Evolutionary conservation across 2,329 filamentous ascomycete genomes (phyloP), one percentile per base, ranked within the genome.

Genomic region (Pseudogymnoascus sp.): DNA sequence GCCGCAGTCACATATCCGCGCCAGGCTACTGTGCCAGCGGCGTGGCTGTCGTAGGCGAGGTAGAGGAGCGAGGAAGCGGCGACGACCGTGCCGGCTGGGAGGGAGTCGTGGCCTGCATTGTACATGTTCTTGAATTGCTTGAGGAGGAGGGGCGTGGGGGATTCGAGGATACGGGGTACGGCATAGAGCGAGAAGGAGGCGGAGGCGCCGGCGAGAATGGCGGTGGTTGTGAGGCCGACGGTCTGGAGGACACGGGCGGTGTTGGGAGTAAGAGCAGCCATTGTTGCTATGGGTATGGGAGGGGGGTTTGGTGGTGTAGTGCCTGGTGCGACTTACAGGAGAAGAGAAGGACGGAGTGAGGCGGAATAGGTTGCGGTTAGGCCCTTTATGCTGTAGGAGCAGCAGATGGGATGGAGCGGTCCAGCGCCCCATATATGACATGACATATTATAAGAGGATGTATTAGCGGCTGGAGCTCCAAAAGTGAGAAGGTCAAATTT

Each of bases 101-200:
- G 76, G 40, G 76, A 62, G 16, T 68, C 65, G 62, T 70, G 76
- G 61, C 79, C 80, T 2, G 69, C 67, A n/a, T 71, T 68, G 72
- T 75, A 81, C 64, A 78, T 71, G 44, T 70, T 75, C 64, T 72
- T 68, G 82, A 82, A 87, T 73, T 86, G 84, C 40, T 76, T 76
- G 31, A 82, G 79, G 65, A 85, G 78, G 8, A 85, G 73, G 1
- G 79, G 79, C 1, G 80, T 78, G 1, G 84, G 84, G 0, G 82
- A 80, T 64, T 81, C 76, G 64, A 86, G 78, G 8, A 86, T 72
- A 44, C 80, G 77, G 1, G 84, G 84, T 1, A 82, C 69, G n/a
- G 75, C 65, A 64, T 77, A 73, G 69, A 76, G 68, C 6, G 80
- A 83, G 62, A 79, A 64, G 44, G 73, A 68, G 53, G 77, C 67